Evolutionary conservation across 2,329 filamentous ascomycete species (phyloP), one percentile per base, ranked within the genome.

Genomic region (Aspergillus hortae): DNA sequence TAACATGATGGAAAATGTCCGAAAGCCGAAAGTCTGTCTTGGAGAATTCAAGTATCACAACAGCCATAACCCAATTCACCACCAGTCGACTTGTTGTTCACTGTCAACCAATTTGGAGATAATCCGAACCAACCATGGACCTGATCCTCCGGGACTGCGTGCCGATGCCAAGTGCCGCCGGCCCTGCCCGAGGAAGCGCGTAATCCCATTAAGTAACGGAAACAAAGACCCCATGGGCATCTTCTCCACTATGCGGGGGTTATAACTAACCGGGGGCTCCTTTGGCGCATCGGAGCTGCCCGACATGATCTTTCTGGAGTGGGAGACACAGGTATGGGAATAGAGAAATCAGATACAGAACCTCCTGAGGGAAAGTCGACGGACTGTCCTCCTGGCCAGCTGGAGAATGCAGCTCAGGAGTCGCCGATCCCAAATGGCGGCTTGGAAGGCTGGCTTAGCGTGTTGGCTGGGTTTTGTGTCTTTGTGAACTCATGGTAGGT

Each of bases 401-500:
- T n/a, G 21, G 49, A 49, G 6, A 48, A 56, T 51, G 53, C 32
- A 14, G 17, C n/a, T 5, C 47, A 46, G 14, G 51, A 46, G 4
- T 55, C 56, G 33, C 48, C 42, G 21, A 53, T 51, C 25, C 48
- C 61, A 10, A 60, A 68, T 32, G 65, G 65, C 2, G 65, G 65
- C 11, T 33, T 65, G 10, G 45, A 67, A 27, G 64, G 61, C 3
- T 68, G 67, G 63, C 43, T 69, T 35, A 62, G 55, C 12, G 66
- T 69, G 0, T 41, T 66, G 4, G 66, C 64, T 6, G 57, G 62
- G 0, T 69, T 69, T 21, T 65, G 65, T 48, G 59, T 69, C 2
- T 69, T 69, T 51, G 58, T 67, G 1, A 69, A 69, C 46, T 66
- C 67, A 10, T 69, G 67, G 67, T 69, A 48, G 7, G 60, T 47